These are phyloP conservation scores for Rehmannia glutinosa DNA, from an alignment of 257 asterid genomes.

Conservation along the genomic window DNA sequence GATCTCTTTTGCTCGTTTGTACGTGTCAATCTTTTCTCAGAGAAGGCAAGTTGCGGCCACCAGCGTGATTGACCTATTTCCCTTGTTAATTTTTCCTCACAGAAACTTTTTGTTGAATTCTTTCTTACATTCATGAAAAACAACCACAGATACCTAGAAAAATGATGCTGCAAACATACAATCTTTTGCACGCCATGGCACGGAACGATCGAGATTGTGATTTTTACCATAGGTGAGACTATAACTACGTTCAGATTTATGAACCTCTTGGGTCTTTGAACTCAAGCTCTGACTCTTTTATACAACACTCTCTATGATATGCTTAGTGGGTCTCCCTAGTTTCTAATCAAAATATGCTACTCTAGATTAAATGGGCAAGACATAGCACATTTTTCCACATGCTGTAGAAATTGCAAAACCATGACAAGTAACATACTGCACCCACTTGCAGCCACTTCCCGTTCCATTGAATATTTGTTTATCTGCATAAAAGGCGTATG, in stretches of 20 bases:
- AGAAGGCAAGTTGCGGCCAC: slow-evolving; percentile 59
- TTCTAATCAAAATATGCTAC: background rate
- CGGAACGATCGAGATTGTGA: slow-evolving; percentile 91
- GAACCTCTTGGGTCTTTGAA: slow-evolving; percentile 3
- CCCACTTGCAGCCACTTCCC: no score
- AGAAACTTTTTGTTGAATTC: background rate
- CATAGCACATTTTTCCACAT: no score
- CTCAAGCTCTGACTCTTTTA: background rate
- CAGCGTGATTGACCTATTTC: background rate
- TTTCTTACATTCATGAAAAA: slow-evolving; percentile 17
- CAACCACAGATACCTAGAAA: slow-evolving; percentile 81
- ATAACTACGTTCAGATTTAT: background rate
- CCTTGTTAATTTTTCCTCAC: background rate
- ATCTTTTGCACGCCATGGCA: slow-evolving; percentile 84
- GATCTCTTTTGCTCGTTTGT: slow-evolving; percentile 98
- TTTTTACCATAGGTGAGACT: slow-evolving; percentile 83
- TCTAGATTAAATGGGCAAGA: no score
- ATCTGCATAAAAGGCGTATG: no score
- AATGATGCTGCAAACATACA: slow-evolving; percentile 92
- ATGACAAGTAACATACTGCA: no score
- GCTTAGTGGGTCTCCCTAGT: slow-evolving; percentile 15
- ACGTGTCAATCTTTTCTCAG: slow-evolving; percentile 91
- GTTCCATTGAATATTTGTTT: no score
- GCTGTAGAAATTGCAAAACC: no score
- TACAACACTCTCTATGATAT: background rate